Evolutionary conservation across 768 basidiomycete genomes (phyloP).

Genomic region (Roridomyces roridus): DNA sequence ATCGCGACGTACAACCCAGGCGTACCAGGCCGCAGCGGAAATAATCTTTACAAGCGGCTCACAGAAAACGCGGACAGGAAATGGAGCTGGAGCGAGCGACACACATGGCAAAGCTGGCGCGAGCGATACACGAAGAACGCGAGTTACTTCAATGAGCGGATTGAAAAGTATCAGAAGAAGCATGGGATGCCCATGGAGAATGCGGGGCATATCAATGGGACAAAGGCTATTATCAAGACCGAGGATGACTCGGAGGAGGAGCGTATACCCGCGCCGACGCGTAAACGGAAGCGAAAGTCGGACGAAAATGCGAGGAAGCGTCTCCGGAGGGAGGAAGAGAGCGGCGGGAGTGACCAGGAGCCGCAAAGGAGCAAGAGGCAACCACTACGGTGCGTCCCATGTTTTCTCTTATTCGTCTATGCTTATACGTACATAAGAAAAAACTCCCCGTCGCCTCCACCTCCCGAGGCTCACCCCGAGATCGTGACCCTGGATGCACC

Average conservation of each 20-base stretch:
- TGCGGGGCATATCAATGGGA: neutral
- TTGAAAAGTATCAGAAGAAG: slow-evolving; percentile 45
- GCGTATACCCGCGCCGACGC: neutral
- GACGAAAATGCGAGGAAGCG: slow-evolving; percentile 3
- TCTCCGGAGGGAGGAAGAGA: neutral
- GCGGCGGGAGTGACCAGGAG: neutral
- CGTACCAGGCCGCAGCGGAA: slow-evolving; percentile 50
- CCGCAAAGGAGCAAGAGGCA: slow-evolving; percentile 7
- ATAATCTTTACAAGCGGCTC: slow-evolving; percentile 48
- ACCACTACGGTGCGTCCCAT: neutral
- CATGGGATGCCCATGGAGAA: slow-evolving; percentile 28
- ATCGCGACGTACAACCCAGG: slow-evolving; percentile 55
- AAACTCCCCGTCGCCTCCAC: too few species aligned
- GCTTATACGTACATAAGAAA: too few species aligned
- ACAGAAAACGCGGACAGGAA: slow-evolving; percentile 42
- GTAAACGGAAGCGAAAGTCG: slow-evolving; percentile 7
- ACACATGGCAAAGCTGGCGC: slow-evolving; percentile 70
- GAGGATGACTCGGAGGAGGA: slow-evolving; percentile 1
- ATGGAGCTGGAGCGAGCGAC: slow-evolving; percentile 61
- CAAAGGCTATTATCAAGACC: neutral
- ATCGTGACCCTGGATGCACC: too few species aligned
- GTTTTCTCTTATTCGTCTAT: neutral
- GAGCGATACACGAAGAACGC: slow-evolving; percentile 60
- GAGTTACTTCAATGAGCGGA: slow-evolving; percentile 46
- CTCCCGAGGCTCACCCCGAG: too few species aligned